Evolutionary conservation across 1,284 basidiomycete species (phyloP).

Genomic region (Paramarasmius palmivorus): DNA sequence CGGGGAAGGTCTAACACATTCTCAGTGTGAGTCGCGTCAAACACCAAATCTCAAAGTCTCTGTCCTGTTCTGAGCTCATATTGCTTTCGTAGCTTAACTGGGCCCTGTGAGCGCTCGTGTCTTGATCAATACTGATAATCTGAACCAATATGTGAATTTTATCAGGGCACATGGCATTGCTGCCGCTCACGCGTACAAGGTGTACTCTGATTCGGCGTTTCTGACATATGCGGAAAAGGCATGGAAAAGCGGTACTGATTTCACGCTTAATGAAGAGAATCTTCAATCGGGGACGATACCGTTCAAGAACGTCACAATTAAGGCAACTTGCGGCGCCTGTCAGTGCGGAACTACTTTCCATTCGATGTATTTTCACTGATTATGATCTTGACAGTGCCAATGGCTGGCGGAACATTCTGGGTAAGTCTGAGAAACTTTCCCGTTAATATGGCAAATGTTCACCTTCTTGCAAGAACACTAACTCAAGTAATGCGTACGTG

Average conservation of each 20-base stretch:
- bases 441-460: neutral
- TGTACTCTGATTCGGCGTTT: neutral
- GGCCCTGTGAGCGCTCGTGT: neutral
- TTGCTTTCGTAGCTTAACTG: neutral
- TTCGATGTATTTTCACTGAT: neutral
- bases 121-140: too few species aligned
- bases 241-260: neutral
- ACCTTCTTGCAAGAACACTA: neutral
- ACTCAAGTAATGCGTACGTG: neutral
- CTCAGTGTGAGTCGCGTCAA: too few species aligned
- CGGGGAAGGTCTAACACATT: too few species aligned
- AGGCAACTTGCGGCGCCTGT: neutral
- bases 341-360: neutral
- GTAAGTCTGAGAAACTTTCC: neutral
- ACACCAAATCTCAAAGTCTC: too few species aligned
- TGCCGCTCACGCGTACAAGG: neutral
- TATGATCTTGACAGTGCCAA: conserved; percentile 4
- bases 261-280: neutral
- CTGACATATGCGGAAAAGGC: neutral
- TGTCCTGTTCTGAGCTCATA: neutral
- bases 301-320: neutral
- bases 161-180: neutral
- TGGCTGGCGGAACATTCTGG: conserved; percentile 10
- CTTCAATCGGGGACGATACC: neutral
- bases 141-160: neutral